These are phyloP conservation scores for Carex myosuroides DNA, from an alignment of 176 grass and related monocot genomes.

Conservation along the genomic window DNA sequence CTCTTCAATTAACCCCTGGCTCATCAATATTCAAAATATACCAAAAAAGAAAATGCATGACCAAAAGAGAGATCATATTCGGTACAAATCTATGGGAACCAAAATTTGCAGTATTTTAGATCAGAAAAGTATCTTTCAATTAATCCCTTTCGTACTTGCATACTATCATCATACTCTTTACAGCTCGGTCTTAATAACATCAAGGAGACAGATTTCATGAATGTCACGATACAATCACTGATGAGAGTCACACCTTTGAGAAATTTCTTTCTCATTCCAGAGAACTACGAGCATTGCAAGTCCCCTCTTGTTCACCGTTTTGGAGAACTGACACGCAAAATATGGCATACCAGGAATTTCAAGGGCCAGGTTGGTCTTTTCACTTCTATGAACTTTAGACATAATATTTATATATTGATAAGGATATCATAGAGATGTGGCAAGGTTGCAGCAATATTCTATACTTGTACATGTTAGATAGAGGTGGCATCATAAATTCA, in stretches of 20 bases:
- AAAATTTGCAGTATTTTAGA: not conserved
- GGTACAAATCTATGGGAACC: not conserved
- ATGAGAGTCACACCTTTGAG: conserved; percentile 96
- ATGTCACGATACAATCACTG: conserved; percentile 93
- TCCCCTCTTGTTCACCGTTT: conserved; percentile 91
- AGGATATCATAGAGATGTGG: not conserved
- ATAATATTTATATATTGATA: not conserved
- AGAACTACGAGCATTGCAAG: conserved; percentile 88
- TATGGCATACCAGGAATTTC: conserved; percentile 98
- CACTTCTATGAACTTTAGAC: not conserved
- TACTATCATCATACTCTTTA: conserved; percentile 12
- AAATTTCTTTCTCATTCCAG: conserved; percentile 98
- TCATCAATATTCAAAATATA: not conserved
- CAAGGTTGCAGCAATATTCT: not conserved
- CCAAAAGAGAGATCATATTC: not conserved
- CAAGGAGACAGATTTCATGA: conserved; percentile 97
- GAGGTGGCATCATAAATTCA: not conserved
- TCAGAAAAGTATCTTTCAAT: not conserved
- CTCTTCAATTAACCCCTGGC: not conserved
- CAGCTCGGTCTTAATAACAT: conserved; percentile 99
- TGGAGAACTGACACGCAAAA: conserved; percentile 91
- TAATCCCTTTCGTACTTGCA: conserved; percentile 7
- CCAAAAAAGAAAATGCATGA: not conserved
- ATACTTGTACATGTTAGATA: not conserved
- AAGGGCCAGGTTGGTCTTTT: conserved; percentile 71